A percentile compares a stretch with the other conserved stretches of the same genome.
Conservation (phyloP, 805 yeast species). For the Pichia eremophila region DNA sequence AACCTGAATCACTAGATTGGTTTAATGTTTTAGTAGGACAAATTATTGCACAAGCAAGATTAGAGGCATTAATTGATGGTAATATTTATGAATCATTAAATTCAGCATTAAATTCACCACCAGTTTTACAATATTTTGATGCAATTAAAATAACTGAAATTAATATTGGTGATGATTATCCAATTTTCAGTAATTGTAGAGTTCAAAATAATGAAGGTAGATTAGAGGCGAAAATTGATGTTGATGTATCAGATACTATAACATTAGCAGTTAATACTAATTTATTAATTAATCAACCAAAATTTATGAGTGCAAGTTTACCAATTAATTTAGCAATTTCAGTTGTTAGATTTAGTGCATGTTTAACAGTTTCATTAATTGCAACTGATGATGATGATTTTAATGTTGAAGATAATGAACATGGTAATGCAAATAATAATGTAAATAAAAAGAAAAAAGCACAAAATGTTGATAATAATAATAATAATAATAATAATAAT, state of each 20-base stretch:
- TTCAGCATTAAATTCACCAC: slow-evolving; percentile 50
- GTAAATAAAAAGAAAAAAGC: neutral
- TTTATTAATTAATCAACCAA: slow-evolving; percentile 70
- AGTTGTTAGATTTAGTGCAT: slow-evolving; percentile 83
- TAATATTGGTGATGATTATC: slow-evolving; percentile 90
- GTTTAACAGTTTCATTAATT: slow-evolving; percentile 67
- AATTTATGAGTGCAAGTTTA: slow-evolving; percentile 72
- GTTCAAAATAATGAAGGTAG: slow-evolving; percentile 46
- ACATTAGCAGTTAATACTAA: slow-evolving; percentile 81
- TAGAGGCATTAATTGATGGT: slow-evolving; percentile 81
- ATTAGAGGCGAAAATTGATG: slow-evolving; percentile 82
- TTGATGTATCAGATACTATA: slow-evolving; percentile 77
- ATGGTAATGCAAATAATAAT: neutral
- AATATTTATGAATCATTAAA: slow-evolving; percentile 75
- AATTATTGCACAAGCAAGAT: slow-evolving; percentile 72
- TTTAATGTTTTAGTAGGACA: slow-evolving; percentile 91
- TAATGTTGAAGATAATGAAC: slow-evolving; percentile 6
- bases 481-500: slow-evolving; percentile 3
- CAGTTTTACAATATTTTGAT: slow-evolving; percentile 71
- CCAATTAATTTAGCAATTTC: slow-evolving; percentile 84
- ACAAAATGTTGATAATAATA: neutral
- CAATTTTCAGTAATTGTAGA: slow-evolving; percentile 88
- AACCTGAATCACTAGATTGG: slow-evolving; percentile 93
- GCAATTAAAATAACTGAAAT: slow-evolving; percentile 73
- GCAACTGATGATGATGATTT: slow-evolving; percentile 25